Percentiles rank a stretch among this genome's conserved stretches.
Conservation (phyloP, 768 basidiomycete species). For the Podaxis sp. region DNA sequence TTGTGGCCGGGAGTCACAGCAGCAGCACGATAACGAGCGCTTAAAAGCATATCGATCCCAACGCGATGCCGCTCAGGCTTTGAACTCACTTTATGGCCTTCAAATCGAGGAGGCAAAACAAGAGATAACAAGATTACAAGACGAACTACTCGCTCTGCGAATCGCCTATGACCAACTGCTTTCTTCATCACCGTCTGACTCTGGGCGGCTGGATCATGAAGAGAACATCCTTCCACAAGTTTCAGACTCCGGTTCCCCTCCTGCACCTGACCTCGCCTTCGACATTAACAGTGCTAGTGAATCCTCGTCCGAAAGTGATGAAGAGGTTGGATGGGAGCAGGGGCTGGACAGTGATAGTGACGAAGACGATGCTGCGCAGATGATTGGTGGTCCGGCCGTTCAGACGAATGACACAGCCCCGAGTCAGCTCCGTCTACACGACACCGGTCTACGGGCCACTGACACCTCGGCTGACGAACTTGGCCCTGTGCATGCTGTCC, state of each 20-base stretch:
- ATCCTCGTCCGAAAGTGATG: not conserved
- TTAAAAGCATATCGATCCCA: constrained; percentile 21
- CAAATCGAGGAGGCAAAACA: constrained; percentile 18
- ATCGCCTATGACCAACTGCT: constrained; percentile 21
- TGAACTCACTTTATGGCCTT: constrained; percentile 11
- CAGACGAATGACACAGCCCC: not conserved
- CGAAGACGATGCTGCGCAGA: not conserved
- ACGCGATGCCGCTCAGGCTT: constrained; percentile 21
- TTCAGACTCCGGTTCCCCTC: not conserved
- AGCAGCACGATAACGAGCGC: constrained; percentile 16
- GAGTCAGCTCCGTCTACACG: not conserved
- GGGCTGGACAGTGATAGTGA: not conserved
- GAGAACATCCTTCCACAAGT: not conserved
- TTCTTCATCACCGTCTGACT: not conserved
- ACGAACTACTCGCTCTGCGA: constrained; percentile 25
- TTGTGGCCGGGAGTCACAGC: constrained; percentile 19
- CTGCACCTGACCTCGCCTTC: not conserved
- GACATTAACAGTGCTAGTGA: not conserved
- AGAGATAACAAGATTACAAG: constrained; percentile 22
- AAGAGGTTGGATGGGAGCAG: not conserved
- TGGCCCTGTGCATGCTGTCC: not conserved
- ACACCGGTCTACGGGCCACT: not conserved
- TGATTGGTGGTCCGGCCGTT: not conserved
- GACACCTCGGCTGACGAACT: not conserved
- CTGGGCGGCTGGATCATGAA: not conserved